Base-by-base conservation (phyloP, 805 yeast species). In the Metschnikowia noctiluminum region DNA sequence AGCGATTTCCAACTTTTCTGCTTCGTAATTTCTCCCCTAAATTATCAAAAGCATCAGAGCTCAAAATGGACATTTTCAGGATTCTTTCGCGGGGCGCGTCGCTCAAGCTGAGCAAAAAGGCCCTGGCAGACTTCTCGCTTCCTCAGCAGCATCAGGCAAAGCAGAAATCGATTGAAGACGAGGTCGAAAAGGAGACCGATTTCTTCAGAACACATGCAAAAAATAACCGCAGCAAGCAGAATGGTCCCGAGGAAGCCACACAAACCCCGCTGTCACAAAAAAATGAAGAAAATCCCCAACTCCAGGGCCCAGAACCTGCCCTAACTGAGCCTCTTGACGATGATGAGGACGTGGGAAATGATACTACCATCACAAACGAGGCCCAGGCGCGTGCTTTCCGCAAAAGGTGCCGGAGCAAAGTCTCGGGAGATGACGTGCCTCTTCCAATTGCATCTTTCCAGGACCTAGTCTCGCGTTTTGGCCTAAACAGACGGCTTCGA, bases 361-460 rank as follows among this genome's bases (percentile, higher is more conserved):
- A 58, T 1, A 62, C 64, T 1, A 74, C 77, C 11, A 80, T 87
- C 38, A 58, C 74, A 1, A 76, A 69, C 21, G 74, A 69, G 13
- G 78, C 78, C 42, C 87, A 89, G 39, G 96, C 96, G 0, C 60
- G 58, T 2, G 67, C 63, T 15, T 71, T 85, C 47, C 79, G 97
- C 55, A 80, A 80, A 57, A 62, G 77, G 1, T 75, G 83, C 57
- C 77, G 76, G 49, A 80, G 84, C 40, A 90, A 89, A 51, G 83
- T 91, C 30, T 73, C 86, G 0, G 98, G 98, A 37, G 78, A 78
- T 38, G 97, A 92, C 65, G 66, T 87, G 12, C 97, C 97, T n/a
- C 70, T 88, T 31, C 97, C 98, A 1, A 84, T 92, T 49, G 94
- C 90, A 1, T 84, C 96, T 1, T 94, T 94, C 64, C 85, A 85